A percentile compares a stretch with the other conserved stretches of the same genome.
These are phyloP conservation scores for Plectosphaerella plurivora DNA, from an alignment of 2,329 filamentous ascomycete species.

Conservation along the genomic window DNA sequence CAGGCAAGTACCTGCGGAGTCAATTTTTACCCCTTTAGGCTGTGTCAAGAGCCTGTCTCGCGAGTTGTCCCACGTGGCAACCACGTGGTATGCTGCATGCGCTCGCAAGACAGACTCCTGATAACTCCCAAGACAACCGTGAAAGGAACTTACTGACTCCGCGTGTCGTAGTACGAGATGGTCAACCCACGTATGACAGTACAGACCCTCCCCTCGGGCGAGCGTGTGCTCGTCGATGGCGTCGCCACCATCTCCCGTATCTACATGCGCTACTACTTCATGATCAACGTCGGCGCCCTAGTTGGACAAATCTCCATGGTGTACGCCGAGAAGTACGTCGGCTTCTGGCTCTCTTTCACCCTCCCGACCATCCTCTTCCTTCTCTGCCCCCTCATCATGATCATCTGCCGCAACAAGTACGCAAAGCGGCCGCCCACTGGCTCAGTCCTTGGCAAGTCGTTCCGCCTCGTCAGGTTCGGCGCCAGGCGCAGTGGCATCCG, in stretches of 20 bases:
- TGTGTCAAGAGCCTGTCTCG: no score
- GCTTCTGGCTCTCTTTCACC: slow-evolving; percentile 45
- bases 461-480: slow-evolving; percentile 15
- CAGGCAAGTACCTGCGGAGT: no score
- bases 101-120: no score
- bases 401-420: slow-evolving; percentile 30
- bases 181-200: slow-evolving; percentile 29
- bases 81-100: no score
- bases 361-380: slow-evolving; percentile 49
- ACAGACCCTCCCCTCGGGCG: slow-evolving; percentile 45
- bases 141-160: no score
- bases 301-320: slow-evolving; percentile 53
- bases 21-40: no score
- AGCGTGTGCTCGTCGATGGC: slow-evolving; percentile 58
- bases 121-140: no score
- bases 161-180: slow-evolving; percentile 49
- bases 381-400: slow-evolving; percentile 53
- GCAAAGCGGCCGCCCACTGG: slow-evolving; percentile 44
- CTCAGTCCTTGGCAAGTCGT: slow-evolving; percentile 44
- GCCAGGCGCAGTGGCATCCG: slow-evolving; percentile 16
- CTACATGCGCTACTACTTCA: slow-evolving; percentile 59
- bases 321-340: slow-evolving; percentile 46
- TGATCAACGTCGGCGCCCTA: slow-evolving; percentile 51
- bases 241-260: slow-evolving; percentile 61
- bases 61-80: no score